These are phyloP conservation scores for Grosmannia huntii DNA, from an alignment of 2,329 filamentous ascomycete species.

Conservation along the genomic window DNA sequence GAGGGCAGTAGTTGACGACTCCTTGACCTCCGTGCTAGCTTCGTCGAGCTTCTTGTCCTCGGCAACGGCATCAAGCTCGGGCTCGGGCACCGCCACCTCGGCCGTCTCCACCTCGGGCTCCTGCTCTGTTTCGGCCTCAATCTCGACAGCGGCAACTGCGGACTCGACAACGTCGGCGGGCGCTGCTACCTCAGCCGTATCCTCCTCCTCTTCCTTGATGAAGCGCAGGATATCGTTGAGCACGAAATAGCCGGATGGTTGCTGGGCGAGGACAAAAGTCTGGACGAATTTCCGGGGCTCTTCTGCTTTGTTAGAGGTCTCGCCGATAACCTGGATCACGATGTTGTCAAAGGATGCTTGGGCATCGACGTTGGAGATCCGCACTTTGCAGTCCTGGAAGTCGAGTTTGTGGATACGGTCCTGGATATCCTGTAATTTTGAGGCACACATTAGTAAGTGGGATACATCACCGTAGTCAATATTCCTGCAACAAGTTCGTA, in stretches of 20 bases:
- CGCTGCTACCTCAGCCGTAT: constrained; percentile 37
- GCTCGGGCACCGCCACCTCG: constrained; percentile 22
- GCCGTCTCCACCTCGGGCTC: constrained; percentile 29
- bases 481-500: constrained; percentile 28
- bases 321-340: constrained; percentile 94
- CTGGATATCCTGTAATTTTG: constrained; percentile 58
- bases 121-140: constrained; percentile 18
- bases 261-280: constrained; percentile 92
- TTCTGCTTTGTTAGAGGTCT: constrained; percentile 86
- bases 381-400: constrained; percentile 96
- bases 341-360: constrained; percentile 89
- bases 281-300: constrained; percentile 94
- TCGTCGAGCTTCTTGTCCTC: constrained; percentile 67
- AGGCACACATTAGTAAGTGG: neutral
- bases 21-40: constrained; percentile 23
- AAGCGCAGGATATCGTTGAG: constrained; percentile 97
- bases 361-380: constrained; percentile 93
- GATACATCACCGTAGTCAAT: neutral
- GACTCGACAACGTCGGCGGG: constrained; percentile 44
- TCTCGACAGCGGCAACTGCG: constrained; percentile 16
- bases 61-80: constrained; percentile 31
- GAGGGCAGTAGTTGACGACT: constrained; percentile 27
- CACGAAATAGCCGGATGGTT: constrained; percentile 95
- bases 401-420: constrained; percentile 87
- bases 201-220: constrained; percentile 72